These are phyloP conservation scores for Pseudomonodictys pantanalensis DNA, from an alignment of 495 filamentous ascomycete species.

Conservation along the genomic window DNA sequence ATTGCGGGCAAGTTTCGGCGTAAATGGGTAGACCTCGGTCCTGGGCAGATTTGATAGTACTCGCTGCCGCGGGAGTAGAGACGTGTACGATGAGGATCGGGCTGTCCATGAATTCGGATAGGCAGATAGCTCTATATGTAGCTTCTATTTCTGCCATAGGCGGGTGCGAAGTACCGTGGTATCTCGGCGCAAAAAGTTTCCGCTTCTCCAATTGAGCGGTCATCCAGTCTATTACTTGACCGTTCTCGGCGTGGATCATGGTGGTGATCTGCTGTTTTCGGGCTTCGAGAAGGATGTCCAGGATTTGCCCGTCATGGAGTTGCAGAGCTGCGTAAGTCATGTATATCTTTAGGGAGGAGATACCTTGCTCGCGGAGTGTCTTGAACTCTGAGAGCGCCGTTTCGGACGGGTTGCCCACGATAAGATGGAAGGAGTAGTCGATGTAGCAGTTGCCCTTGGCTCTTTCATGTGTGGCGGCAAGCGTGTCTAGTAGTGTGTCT, in stretches of 20 bases:
- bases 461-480: conserved; percentile 49
- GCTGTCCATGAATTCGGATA: conserved; percentile 54
- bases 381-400: conserved; percentile 49
- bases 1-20: conserved; percentile 65
- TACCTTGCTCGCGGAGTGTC: conserved; percentile 48
- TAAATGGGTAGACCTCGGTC: conserved; percentile 55
- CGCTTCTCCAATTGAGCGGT: conserved; percentile 38
- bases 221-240: conserved; percentile 46
- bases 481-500: conserved; percentile 48
- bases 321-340: conserved; percentile 62
- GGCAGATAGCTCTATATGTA: conserved; percentile 56
- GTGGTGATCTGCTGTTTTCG: conserved; percentile 51
- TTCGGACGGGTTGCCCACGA: conserved; percentile 52
- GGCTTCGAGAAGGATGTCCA: conserved; percentile 53
- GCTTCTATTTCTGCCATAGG: conserved; percentile 57
- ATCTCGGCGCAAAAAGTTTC: conserved; percentile 50
- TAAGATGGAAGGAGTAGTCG: conserved; percentile 62
- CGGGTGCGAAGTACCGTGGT: conserved; percentile 54
- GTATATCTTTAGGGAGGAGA: conserved; percentile 60
- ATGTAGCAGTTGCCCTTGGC: conserved; percentile 51
- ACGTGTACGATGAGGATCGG: conserved; percentile 61
- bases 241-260: conserved; percentile 63
- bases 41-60: conserved; percentile 56
- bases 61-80: conserved; percentile 50
- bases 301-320: conserved; percentile 55